Base-by-base conservation (phyloP, 768 basidiomycete species). In the Hemileccinum rubropunctum region DNA sequence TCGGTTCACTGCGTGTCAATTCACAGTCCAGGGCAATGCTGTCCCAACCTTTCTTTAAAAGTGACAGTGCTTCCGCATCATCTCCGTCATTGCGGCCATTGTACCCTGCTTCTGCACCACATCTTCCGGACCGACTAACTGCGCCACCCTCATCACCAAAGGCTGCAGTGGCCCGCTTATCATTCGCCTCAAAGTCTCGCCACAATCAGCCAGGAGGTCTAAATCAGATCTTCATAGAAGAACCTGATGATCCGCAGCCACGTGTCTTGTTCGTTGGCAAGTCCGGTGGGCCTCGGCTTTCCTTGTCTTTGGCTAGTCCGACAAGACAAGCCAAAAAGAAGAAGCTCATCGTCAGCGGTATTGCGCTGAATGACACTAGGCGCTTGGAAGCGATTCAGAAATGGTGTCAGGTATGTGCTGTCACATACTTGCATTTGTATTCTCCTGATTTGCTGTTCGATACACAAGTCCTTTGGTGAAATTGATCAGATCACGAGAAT, bases 341-440 rank as follows among this genome's bases (percentile, higher is more conserved):
- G 63, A 81, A 78, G 58, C 75, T 91, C 13, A 76, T 91, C 42
- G 73, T 90, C 51, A 84, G 83, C 59, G 88, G 88, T 28, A 78
- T 90, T 26, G 76, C 76, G 8, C 69, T 74, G 13, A 75, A 77
- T 17, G 88, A 91, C 58, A 65, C 73, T 20, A 71, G 72, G 32
- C 83, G 83, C 54, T 79, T 86, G 58, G 85, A 89, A 34, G 85
- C 76, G 3, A 74, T 84, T 12, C 83, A 81, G 59, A 74, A 71
- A 51, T 91, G 88, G 88, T 91, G 88, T 58, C 85, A 88, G 74
- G 86, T 87, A 62, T 45, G 76, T 65, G 43, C 33, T 20, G 1
- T 30, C 23, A 13, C 15, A 14, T 17, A 3, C 23, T 21, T 35
- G 13, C 13, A n/a, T 26, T 27, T 6, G 11, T 17, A 28, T 35